Evolutionary conservation across 495 filamentous ascomycete species (phyloP).

Genomic region (Tricharina praecox): DNA sequence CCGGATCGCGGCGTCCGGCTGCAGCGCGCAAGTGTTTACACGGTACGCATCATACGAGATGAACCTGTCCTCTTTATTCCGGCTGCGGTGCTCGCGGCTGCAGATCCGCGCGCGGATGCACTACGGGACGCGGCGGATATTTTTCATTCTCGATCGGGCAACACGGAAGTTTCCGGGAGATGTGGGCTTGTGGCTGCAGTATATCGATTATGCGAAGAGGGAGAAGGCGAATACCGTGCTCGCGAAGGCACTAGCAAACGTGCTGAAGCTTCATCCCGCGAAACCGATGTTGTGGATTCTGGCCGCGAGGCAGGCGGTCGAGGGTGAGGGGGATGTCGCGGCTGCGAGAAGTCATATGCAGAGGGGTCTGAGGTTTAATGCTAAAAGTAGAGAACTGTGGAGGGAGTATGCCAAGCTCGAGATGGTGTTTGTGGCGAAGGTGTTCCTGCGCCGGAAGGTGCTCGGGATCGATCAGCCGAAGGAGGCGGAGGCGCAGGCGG

Average conservation of each 20-base stretch:
- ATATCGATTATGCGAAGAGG: constrained; percentile 61
- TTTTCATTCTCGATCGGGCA: constrained; percentile 73
- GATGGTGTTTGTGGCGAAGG: constrained; percentile 73
- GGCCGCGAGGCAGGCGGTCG: constrained; percentile 59
- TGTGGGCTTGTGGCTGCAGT: constrained; percentile 76
- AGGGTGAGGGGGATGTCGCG: constrained; percentile 66
- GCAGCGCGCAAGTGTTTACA: constrained; percentile 57
- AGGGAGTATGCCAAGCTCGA: constrained; percentile 81
- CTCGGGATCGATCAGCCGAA: constrained; percentile 45
- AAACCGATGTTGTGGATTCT: constrained; percentile 76
- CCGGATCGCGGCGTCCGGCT: constrained; percentile 64
- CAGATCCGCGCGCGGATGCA: constrained; percentile 44
- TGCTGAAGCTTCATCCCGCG: constrained; percentile 67
- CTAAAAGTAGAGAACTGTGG: constrained; percentile 54
- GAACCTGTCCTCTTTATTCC: constrained; percentile 65
- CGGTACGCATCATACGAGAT: constrained; percentile 83
- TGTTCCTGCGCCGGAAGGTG: constrained; percentile 52
- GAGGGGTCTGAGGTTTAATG: constrained; percentile 75
- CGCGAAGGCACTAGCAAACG: constrained; percentile 53
- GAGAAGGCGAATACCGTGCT: constrained; percentile 69
- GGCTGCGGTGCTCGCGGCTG: constrained; percentile 64
- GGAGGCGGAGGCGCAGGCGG: constrained; percentile 31
- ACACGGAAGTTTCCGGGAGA: constrained; percentile 74
- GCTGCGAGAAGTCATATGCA: constrained; percentile 75
- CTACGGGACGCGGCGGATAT: constrained; percentile 64